Evolutionary conservation across 768 basidiomycete species (phyloP), one percentile per base, ranked within the genome.

Genomic region (Tulasnella sp.): DNA sequence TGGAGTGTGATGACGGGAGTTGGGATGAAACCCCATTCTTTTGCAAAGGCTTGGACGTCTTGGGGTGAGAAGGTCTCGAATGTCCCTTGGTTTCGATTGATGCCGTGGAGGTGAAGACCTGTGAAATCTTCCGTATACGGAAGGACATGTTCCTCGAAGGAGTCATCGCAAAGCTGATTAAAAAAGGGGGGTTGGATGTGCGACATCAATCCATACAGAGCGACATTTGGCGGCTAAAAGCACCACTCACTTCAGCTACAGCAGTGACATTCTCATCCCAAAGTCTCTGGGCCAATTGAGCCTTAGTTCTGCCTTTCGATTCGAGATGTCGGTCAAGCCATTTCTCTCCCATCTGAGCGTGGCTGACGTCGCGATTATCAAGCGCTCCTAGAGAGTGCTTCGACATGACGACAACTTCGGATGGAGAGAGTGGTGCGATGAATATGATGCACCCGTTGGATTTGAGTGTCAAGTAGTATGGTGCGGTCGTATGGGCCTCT

Each of bases 371-470:
- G 2, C 68, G 66, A 1, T 73, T 76, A 10, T 68, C 63, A 43
- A 78, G 68, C 11, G 77, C 73, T 0, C 95, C 95, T 1, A 97
- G 68, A 0, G 90, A 84, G 65, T 98, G 96, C 69, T 99, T 98
- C 1, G 93, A 96, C 0, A 92, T 90, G 56, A 97, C 78, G 13
- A 98, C 67, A 11, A 98, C 74, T 65, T 87, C 81, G 5, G 74
- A 73, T 0, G 84, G 78, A 0, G 86, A 84, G 13, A 98, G 78
- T 0, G 94, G 86, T 0, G 85, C 86, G 66, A 98, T 84, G 72
- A 98, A 91, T 66, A 99, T 94, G 71, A 98, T 89, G 71, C 95
- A 98, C 7, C 94, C 95, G 63, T 97, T 98, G 0, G 90, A 91
- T 69, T 97, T 99, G 52, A 93, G 76, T 0, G 94, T 90, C 7